phyloP scores from a whole-genome alignment of 2,329 filamentous ascomycete genomes.

The Graphilbum sp. region DNA sequence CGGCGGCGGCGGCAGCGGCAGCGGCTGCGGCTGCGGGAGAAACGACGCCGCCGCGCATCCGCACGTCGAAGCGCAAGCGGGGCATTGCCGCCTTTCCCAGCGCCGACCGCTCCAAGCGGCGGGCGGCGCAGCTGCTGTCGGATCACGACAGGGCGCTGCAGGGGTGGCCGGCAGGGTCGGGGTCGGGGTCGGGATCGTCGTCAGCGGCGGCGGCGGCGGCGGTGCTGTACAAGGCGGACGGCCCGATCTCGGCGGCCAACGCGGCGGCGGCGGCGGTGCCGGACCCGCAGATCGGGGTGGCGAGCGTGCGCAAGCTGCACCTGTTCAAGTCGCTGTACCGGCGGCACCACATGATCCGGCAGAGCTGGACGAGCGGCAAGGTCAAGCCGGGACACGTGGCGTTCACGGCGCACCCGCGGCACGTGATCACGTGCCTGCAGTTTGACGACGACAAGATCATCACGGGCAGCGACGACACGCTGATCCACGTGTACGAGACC shows the following conservation, averaged over 20 bases:
- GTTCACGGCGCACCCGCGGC: conserved; percentile 87
- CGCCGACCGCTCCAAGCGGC: conserved; percentile 36
- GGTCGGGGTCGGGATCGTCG: no score
- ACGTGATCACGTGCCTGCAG: conserved; percentile 94
- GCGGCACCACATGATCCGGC: conserved; percentile 76
- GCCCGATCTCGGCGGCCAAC: conserved; percentile 72
- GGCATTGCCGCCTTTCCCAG: conserved; percentile 25
- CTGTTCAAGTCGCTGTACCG: conserved; percentile 95
- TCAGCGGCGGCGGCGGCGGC: no score
- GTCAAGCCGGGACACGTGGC: conserved; percentile 81
- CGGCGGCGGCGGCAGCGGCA: no score
- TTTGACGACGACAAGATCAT: conserved; percentile 98
- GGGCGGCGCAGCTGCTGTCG: no score
- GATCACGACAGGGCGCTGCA: no score
- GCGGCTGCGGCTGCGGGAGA: no score
- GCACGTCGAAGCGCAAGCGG: conserved; percentile 41
- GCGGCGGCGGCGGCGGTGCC: conserved; percentile 71
- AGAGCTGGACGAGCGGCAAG: conserved; percentile 79
- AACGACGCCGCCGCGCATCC: conserved; percentile 20
- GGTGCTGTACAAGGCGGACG: conserved; percentile 52
- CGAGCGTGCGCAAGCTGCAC: conserved; percentile 68
- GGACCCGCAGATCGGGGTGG: conserved; percentile 62
- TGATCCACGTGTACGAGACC: conserved; percentile 96
- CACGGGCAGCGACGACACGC: conserved; percentile 91
- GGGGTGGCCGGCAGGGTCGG: no score